Percentiles rank a stretch among this genome's conserved stretches.
Evolutionary conservation across 441 rosid genomes (phyloP).

Genomic region (Metrosideros polymorpha): DNA sequence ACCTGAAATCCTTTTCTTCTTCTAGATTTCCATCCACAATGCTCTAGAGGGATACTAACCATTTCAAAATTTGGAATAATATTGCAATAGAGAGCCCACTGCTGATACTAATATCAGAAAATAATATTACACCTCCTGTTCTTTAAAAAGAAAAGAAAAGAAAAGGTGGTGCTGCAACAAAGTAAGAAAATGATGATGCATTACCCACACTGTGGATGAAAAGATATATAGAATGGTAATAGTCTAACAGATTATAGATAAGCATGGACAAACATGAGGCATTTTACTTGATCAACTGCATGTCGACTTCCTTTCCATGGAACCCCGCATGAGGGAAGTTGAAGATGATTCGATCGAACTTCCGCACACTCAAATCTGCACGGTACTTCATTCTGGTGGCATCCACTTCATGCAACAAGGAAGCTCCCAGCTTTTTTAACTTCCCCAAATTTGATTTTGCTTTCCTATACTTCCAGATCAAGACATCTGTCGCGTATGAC

Average conservation of each 20-base stretch:
- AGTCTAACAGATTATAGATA: neutral
- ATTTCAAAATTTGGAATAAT: neutral
- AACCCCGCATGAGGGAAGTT: constrained; percentile 51
- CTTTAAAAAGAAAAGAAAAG: too few species aligned
- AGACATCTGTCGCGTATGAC: constrained; percentile 9
- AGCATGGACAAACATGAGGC: neutral
- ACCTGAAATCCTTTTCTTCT: neutral
- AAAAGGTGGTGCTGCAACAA: neutral
- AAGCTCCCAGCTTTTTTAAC: constrained; percentile 29
- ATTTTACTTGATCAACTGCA: constrained; percentile 20
- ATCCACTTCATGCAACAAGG: constrained; percentile 38
- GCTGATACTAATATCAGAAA: neutral
- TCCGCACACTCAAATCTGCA: constrained; percentile 17
- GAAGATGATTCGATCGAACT: constrained; percentile 39
- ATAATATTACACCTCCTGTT: too few species aligned
- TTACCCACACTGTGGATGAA: neutral
- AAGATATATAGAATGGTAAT: neutral
- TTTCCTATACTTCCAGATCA: constrained; percentile 28
- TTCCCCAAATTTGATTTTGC: constrained; percentile 30
- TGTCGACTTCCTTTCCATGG: constrained; percentile 21
- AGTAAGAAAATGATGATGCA: neutral
- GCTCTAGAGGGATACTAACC: neutral
- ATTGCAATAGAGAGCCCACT: neutral
- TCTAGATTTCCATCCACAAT: neutral
- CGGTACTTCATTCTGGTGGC: constrained; percentile 30